Percentiles rank a stretch among this genome's conserved stretches.
Evolutionary conservation across 352 stramenopile species (phyloP).

Genomic region (Pythium utonaiense): DNA sequence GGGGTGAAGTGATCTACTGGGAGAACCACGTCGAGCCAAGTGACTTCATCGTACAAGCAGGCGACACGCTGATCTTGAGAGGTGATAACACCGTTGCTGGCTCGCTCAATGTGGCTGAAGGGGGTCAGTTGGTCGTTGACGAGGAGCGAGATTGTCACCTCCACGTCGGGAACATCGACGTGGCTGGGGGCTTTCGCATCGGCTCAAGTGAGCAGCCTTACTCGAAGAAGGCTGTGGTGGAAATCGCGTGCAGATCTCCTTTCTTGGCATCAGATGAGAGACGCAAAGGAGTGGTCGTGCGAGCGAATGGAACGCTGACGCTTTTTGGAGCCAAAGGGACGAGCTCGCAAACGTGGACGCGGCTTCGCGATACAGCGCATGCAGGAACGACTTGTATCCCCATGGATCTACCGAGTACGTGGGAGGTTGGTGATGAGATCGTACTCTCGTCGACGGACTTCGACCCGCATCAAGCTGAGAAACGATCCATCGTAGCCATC

Average conservation of each 20-base stretch:
- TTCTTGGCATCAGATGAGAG: conserved; percentile 27
- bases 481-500: conserved; percentile 29
- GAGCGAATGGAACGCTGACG: conserved; percentile 22
- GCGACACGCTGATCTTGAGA: conserved; percentile 28
- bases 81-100: conserved; percentile 28
- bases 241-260: conserved; percentile 26
- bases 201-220: conserved; percentile 29
- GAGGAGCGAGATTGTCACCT: conserved; percentile 18
- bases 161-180: conserved; percentile 28
- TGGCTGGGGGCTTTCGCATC: conserved; percentile 30
- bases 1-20: conserved; percentile 20
- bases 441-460: conserved; percentile 41
- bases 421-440: conserved; percentile 37
- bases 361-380: conserved; percentile 17
- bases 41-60: conserved; percentile 18
- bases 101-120: conserved; percentile 21
- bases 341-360: conserved; percentile 29
- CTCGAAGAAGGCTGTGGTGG: conserved; percentile 31
- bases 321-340: conserved; percentile 33
- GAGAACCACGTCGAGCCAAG: conserved; percentile 25
- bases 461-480: conserved; percentile 36
- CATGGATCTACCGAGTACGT: conserved; percentile 26
- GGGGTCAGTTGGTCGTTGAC: conserved; percentile 23
- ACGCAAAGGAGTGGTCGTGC: conserved; percentile 39
- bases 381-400: conserved; percentile 24